Conservation (phyloP, 192 early-diverging fungal genomes). For the Umbelopsis sp. region DNA sequence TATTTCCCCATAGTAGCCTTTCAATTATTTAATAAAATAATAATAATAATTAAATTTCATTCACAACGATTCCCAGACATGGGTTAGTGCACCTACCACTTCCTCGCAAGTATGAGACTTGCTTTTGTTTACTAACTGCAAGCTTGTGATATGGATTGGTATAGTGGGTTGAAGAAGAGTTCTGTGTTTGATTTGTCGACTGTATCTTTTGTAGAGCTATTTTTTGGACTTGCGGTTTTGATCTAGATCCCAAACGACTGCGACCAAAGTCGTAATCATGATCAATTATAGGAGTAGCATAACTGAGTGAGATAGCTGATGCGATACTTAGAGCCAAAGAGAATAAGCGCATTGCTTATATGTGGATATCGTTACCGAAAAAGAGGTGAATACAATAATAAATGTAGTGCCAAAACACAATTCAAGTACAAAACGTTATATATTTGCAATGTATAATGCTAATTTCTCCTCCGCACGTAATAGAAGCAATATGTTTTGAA, state of each 20-base stretch:
- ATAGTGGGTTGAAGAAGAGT: neutral
- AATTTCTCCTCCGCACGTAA: too few species aligned
- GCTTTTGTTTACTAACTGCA: slow-evolving; percentile 20
- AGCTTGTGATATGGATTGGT: neutral
- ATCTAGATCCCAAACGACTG: neutral
- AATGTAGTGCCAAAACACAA: too few species aligned
- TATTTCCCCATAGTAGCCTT: slow-evolving; percentile 40
- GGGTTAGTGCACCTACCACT: slow-evolving; percentile 17
- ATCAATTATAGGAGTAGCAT: neutral
- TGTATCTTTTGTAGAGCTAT: neutral
- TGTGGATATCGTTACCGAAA: neutral
- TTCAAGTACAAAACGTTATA: too few species aligned
- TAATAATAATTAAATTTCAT: neutral
- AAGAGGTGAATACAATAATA: too few species aligned
- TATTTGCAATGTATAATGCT: neutral
- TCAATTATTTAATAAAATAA: neutral
- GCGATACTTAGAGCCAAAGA: neutral
- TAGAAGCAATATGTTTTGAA: neutral
- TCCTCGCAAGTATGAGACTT: slow-evolving; percentile 17
- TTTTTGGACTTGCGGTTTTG: neutral
- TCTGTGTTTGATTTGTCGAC: neutral
- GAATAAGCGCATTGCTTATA: neutral
- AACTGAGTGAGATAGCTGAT: neutral
- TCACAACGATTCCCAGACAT: too few species aligned
- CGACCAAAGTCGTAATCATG: neutral